These are phyloP conservation scores for Mucor saturninus DNA, from an alignment of 371 early-diverging fungal species.

Conservation along the genomic window DNA sequence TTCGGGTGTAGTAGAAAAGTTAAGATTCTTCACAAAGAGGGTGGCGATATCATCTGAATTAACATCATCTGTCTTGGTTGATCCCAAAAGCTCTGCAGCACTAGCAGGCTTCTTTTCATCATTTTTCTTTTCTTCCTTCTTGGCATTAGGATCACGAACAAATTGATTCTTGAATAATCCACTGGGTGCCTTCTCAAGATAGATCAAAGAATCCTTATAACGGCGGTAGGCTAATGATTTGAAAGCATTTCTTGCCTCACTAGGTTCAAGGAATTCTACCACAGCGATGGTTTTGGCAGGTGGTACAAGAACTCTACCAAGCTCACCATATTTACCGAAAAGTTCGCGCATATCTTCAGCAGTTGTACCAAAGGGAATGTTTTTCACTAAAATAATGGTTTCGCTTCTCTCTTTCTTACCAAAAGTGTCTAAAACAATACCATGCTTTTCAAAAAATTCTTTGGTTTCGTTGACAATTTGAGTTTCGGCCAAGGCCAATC, in stretches of 20 bases:
- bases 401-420: constrained; percentile 80
- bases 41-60: constrained; percentile 68
- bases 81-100: constrained; percentile 51
- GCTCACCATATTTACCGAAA: constrained; percentile 85
- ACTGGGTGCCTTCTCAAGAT: constrained; percentile 93
- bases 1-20: constrained; percentile 85
- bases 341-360: constrained; percentile 81
- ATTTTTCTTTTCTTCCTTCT: constrained; percentile 24
- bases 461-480: constrained; percentile 94
- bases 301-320: constrained; percentile 91
- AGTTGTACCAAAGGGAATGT: constrained; percentile 83
- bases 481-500: constrained; percentile 95
- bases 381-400: constrained; percentile 93
- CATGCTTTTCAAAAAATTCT: constrained; percentile 85
- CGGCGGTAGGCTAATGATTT: constrained; percentile 86
- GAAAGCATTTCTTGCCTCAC: constrained; percentile 92
- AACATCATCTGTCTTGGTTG: constrained; percentile 37
- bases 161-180: constrained; percentile 75
- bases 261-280: constrained; percentile 89
- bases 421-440: constrained; percentile 81
- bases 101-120: constrained; percentile 33
- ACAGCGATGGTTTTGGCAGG: constrained; percentile 95
- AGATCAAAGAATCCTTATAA: constrained; percentile 89
- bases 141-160: constrained; percentile 40
- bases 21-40: constrained; percentile 94